Conservation (phyloP, 192 early-diverging fungal species). For the Coemansia sp. region DNA sequence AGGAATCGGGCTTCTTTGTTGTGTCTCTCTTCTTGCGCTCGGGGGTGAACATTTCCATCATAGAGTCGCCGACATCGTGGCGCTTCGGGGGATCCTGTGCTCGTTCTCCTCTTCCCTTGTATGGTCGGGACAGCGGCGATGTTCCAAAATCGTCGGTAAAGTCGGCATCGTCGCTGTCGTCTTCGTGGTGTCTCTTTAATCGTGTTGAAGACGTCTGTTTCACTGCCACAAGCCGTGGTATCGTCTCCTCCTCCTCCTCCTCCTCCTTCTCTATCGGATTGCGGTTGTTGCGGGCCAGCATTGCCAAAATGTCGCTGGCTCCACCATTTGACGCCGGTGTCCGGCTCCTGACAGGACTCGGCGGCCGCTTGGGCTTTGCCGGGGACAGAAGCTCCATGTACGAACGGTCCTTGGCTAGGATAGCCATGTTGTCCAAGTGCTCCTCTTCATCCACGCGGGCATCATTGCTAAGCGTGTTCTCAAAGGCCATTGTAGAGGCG, state of each 20-base stretch:
- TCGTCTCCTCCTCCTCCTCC: neutral
- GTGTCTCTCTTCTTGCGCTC: conserved; percentile 26
- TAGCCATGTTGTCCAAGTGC: conserved; percentile 26
- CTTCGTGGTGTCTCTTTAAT: neutral
- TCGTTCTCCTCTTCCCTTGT: neutral
- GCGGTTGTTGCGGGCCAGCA: conserved; percentile 13
- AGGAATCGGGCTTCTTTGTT: neutral
- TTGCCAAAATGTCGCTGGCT: conserved; percentile 19
- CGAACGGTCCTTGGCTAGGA: conserved; percentile 40
- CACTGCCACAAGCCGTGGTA: neutral
- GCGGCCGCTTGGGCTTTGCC: conserved; percentile 14
- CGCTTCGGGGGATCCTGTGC: conserved; percentile 1
- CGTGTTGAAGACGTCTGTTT: neutral
- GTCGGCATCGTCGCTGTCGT: neutral
- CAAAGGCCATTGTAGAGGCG: neutral
- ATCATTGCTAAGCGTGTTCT: neutral
- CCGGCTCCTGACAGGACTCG: neutral
- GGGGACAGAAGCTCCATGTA: conserved; percentile 52
- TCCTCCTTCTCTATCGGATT: neutral
- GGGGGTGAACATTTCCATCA: conserved; percentile 54
- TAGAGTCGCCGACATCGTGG: conserved; percentile 45
- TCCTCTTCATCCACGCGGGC: neutral
- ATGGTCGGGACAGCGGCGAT: conserved; percentile 14
- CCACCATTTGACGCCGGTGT: neutral
- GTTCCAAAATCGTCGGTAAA: conserved; percentile 6